Conservation (phyloP, 352 stramenopile genomes). For the Globisporangium parvum region DNA sequence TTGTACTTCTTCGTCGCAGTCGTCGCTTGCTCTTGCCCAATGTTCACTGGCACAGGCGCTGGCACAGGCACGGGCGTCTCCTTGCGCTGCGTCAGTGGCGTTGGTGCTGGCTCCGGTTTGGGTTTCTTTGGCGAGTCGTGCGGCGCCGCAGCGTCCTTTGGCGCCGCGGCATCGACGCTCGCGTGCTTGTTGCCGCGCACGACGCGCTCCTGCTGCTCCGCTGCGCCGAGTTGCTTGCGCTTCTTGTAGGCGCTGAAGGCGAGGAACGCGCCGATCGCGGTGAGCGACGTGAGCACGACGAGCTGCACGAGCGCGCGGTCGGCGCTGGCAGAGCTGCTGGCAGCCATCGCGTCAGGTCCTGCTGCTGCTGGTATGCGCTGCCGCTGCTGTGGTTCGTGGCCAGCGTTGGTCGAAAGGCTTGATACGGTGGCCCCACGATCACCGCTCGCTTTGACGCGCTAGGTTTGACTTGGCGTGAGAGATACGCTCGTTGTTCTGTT, state of each 20-base stretch:
- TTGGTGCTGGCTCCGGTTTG: conserved; percentile 18
- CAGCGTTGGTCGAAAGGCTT: no score
- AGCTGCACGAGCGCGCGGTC: conserved; percentile 57
- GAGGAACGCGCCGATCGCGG: conserved; percentile 56
- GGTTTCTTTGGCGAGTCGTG: conserved; percentile 24
- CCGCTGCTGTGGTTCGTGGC: not conserved
- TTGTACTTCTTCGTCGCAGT: conserved; percentile 79
- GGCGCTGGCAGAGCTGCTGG: conserved; percentile 16
- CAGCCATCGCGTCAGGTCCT: not conserved
- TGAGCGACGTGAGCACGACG: conserved; percentile 64
- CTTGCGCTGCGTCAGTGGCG: conserved; percentile 12
- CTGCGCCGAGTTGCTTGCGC: conserved; percentile 21
- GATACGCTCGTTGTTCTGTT: no score
- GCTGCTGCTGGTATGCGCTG: not conserved
- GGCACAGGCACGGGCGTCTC: conserved; percentile 1
- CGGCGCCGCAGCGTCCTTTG: conserved; percentile 15
- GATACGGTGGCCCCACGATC: no score
- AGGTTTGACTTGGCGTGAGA: no score
- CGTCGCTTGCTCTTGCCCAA: conserved; percentile 59
- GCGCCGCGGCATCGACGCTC: conserved; percentile 11
- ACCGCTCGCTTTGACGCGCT: no score
- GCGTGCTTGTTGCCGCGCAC: conserved; percentile 19
- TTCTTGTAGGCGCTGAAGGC: conserved; percentile 42
- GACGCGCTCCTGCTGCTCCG: conserved; percentile 9
- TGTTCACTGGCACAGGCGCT: conserved; percentile 14